Base-by-base conservation (phyloP, 2,329 filamentous ascomycete genomes). In the Alternaria solani region DNA sequence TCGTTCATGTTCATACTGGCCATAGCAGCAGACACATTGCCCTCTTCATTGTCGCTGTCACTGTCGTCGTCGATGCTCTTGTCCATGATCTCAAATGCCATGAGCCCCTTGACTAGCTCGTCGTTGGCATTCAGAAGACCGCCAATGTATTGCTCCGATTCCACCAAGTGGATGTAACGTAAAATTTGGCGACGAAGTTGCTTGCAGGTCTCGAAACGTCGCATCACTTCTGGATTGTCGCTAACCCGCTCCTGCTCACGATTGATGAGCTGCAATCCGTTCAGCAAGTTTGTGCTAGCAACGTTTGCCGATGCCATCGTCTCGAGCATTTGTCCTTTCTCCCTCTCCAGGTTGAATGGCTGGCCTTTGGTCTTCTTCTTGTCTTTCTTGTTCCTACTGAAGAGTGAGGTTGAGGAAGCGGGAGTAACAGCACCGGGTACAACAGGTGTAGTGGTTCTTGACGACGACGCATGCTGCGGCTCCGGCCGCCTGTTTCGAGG, bases 51-150 rank as follows among this genome's bases (percentile, higher is more conserved):
- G 52, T 89, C 88, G 63, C 86, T 89, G 70, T 89, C 87, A 60
- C 87, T 89, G 68, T 90, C 88, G 64, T 89, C 87, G 66, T 93
- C 91, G 64, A 94, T 91, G 48, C 91, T 93, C 62, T 90, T 89
- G 75, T 99, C 94, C 64, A 98, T 87, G 69, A 97, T 92, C 79
- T 98, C 94, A 74, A 93, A 99, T 0, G 93, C 91, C 87, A 96
- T 97, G 58, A 99, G 85, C 1, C 94, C 93, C 63, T 90, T 90
- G 41, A 98, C 92, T n/a, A 99, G 89, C 78, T 96, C 92, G 71
- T 99, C 95, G 72, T 99, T 98, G 65, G 94, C 94, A 72, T 95
- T 92, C 18, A 99, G 88, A 5, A 99, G 85, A 62, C 92, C 90
- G 42, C 94, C 95, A 8, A 99, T 89, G 85, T 91, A 97, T 72